phyloP scores from a whole-genome alignment of 106 monocot species.

The Dioscorea dumetorum region DNA sequence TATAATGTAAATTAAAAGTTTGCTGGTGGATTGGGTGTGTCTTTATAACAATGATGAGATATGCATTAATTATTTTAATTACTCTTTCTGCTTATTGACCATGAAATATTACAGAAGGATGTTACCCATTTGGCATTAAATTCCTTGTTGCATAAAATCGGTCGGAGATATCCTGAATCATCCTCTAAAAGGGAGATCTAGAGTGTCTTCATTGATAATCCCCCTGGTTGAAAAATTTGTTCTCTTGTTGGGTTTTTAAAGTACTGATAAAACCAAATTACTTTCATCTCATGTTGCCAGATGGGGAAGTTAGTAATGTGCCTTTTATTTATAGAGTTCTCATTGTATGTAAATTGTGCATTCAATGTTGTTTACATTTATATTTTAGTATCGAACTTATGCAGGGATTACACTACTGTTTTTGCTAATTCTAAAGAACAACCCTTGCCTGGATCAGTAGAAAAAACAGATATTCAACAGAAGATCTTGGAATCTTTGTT shows the following conservation, averaged over 20 bases:
- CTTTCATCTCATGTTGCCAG: too few relatives aligned
- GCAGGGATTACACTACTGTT: slow-evolving; percentile 20
- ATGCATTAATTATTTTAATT: too few relatives aligned
- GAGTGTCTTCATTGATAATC: background rate
- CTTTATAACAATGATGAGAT: too few relatives aligned
- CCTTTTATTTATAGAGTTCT: background rate
- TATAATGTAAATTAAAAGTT: too few relatives aligned
- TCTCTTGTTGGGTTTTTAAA: background rate
- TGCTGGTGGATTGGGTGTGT: too few relatives aligned
- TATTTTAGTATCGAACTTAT: background rate
- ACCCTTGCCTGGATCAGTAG: slow-evolving; percentile 8
- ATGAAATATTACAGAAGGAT: background rate
- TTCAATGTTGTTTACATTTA: too few relatives aligned
- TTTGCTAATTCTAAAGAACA: slow-evolving; percentile 7
- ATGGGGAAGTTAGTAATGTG: background rate
- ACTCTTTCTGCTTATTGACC: too few relatives aligned
- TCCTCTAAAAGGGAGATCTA: background rate
- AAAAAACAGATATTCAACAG: slow-evolving; percentile 45
- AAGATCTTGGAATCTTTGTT: slow-evolving; percentile 72
- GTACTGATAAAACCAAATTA: too few relatives aligned
- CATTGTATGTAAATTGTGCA: background rate
- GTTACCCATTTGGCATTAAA: background rate
- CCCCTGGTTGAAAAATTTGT: background rate
- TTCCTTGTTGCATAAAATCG: background rate
- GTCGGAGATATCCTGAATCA: background rate